Evolutionary conservation across 163 green algal genomes (phyloP).

Genomic region (Prototheca wickerhamii): DNA sequence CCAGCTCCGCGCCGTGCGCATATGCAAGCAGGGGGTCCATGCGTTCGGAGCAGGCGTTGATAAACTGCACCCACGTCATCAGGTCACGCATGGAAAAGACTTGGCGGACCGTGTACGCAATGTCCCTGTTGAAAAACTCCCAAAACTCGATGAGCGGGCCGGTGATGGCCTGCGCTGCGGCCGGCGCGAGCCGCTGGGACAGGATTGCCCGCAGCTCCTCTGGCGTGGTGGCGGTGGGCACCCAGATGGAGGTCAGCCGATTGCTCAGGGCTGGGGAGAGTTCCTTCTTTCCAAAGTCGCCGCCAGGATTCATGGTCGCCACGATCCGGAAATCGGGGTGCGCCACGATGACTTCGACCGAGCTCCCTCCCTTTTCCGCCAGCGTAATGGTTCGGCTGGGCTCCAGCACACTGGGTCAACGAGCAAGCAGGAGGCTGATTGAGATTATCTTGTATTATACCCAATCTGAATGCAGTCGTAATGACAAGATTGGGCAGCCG

Average conservation of each 20-base stretch:
- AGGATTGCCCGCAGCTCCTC: constrained; percentile 82
- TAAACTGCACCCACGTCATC: constrained; percentile 74
- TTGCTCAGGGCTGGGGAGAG: constrained; percentile 93
- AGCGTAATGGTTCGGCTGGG: constrained; percentile 73
- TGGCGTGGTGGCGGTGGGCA: constrained; percentile 65
- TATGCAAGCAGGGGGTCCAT: constrained; percentile 61
- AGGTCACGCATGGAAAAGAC: constrained; percentile 86
- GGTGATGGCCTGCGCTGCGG: constrained; percentile 13
- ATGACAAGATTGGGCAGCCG: too few species aligned
- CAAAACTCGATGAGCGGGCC: constrained; percentile 77
- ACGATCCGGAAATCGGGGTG: constrained; percentile 81
- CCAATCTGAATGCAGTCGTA: too few species aligned
- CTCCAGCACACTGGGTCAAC: constrained; percentile 78
- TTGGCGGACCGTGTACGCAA: constrained; percentile 25
- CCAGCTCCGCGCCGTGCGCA: constrained; percentile 81
- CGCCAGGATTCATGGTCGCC: constrained; percentile 97
- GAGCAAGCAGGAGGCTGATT: not conserved
- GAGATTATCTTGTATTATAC: too few species aligned
- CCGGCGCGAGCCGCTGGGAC: constrained; percentile 15
- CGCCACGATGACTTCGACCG: constrained; percentile 76
- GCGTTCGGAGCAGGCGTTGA: constrained; percentile 42
- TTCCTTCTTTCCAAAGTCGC: constrained; percentile 99
- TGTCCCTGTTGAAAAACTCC: constrained; percentile 46
- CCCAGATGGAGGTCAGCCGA: constrained; percentile 89
- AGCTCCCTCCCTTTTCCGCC: constrained; percentile 84